Conservation (phyloP, 441 rosid genomes). For the Theobroma grandiflorum region DNA sequence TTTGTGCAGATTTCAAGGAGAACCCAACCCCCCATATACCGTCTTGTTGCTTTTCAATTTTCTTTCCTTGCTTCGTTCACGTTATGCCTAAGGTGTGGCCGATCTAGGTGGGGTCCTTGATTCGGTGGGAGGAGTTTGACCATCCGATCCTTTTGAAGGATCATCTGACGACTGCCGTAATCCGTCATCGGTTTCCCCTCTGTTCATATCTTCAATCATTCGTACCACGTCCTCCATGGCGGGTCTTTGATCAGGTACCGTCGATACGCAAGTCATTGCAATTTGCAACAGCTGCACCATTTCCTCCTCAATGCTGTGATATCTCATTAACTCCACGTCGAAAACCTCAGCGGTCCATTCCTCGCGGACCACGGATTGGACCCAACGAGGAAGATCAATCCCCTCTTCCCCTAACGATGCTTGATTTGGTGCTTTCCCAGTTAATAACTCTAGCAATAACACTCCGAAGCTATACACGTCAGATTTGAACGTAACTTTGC, state of each 20-base stretch:
- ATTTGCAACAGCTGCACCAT: conserved; percentile 96
- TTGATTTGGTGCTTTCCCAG: conserved; percentile 93
- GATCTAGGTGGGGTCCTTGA: conserved; percentile 69
- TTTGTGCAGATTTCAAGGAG: conserved; percentile 27
- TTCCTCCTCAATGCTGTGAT: conserved; percentile 91
- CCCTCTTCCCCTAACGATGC: conserved; percentile 94
- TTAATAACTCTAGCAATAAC: conserved; percentile 74
- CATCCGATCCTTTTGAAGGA: conserved; percentile 90
- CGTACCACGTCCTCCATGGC: conserved; percentile 82
- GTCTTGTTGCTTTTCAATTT: background rate
- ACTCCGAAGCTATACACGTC: conserved; percentile 97
- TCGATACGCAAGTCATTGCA: conserved; percentile 88
- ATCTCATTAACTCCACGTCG: conserved; percentile 88
- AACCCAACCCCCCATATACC: background rate
- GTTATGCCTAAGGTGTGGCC: conserved; percentile 50
- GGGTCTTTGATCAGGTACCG: conserved; percentile 89
- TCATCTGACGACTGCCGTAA: conserved; percentile 90
- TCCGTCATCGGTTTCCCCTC: conserved; percentile 86
- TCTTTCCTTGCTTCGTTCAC: conserved; percentile 10
- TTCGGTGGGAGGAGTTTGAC: conserved; percentile 81
- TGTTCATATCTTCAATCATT: conserved; percentile 88
- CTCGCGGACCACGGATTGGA: conserved; percentile 90
- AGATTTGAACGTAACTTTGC: conserved; percentile 75
- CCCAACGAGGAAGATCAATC: conserved; percentile 94
- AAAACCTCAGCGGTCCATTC: conserved; percentile 99